Percentiles rank a stretch among this genome's conserved stretches.
Conservation (phyloP, 305 asterid species). For the Plantago coronopus region DNA sequence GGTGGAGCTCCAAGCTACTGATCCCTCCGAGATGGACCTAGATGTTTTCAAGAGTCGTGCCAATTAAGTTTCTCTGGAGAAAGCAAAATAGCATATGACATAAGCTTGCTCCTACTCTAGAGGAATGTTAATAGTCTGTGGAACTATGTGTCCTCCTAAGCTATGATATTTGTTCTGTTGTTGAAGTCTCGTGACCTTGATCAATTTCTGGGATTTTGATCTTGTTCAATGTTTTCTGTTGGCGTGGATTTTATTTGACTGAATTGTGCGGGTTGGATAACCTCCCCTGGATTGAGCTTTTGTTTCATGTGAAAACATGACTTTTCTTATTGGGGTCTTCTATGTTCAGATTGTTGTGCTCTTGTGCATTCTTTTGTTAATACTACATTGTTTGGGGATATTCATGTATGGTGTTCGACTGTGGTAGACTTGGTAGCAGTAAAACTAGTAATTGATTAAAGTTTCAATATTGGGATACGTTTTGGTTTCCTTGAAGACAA, state of each 20-base stretch:
- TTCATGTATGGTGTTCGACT: too few relatives aligned
- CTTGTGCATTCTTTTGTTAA: background rate
- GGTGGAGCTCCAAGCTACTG: conserved; percentile 78
- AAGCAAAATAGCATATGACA: conserved; percentile 24
- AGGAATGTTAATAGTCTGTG: conserved; percentile 48
- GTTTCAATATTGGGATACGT: too few relatives aligned
- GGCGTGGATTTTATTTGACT: conserved; percentile 23
- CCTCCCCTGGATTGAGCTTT: conserved; percentile 17
- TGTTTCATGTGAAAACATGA: conserved; percentile 11
- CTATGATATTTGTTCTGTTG: conserved; percentile 30
- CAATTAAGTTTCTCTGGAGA: conserved; percentile 32
- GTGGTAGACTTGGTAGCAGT: too few relatives aligned
- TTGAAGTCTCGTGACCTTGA: conserved; percentile 28
- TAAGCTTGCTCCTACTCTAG: conserved; percentile 28
- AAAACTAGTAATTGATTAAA: too few relatives aligned
- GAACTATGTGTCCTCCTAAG: conserved; percentile 35
- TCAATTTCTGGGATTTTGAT: conserved; percentile 21
- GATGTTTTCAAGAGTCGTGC: conserved; percentile 71
- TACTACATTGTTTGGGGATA: too few relatives aligned
- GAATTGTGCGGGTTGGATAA: conserved; percentile 20
- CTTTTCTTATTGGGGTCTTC: background rate
- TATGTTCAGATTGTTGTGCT: background rate
- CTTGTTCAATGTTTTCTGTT: conserved; percentile 17
- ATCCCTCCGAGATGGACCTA: conserved; percentile 68
- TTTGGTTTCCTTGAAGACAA: too few relatives aligned